Percentiles rank a stretch among this genome's conserved stretches.
Evolutionary conservation across 495 filamentous ascomycete species (phyloP).

Genomic region (Cercophora sp.): DNA sequence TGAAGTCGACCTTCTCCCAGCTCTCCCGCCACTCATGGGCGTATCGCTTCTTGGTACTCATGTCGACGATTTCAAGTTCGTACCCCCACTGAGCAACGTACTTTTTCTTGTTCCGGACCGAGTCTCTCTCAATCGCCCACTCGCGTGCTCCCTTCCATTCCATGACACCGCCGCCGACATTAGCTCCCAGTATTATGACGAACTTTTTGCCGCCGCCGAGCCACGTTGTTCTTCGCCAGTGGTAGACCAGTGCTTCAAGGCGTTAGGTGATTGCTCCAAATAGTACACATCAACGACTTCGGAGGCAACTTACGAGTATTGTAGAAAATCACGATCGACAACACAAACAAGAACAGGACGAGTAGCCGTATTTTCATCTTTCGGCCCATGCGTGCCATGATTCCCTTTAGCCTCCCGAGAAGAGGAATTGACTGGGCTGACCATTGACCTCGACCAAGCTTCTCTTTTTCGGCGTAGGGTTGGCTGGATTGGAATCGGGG

Average conservation of each 20-base stretch:
- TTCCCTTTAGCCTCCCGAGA: conserved; percentile 33
- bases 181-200: conserved; percentile 90
- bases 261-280: conserved; percentile 4
- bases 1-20: conserved; percentile 97
- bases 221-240: conserved; percentile 42
- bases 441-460: conserved; percentile 51
- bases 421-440: conserved; percentile 32
- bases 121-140: conserved; percentile 97
- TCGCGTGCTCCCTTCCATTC: conserved; percentile 97
- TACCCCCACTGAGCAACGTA: conserved; percentile 91
- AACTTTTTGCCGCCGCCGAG: conserved; percentile 85
- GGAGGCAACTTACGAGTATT: conserved; percentile 55
- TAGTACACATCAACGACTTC: not conserved
- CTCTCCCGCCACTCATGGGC: conserved; percentile 98
- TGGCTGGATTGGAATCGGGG: conserved; percentile 58
- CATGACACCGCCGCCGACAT: conserved; percentile 95
- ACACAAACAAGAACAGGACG: conserved; percentile 55
- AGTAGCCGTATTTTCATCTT: conserved; percentile 57
- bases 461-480: conserved; percentile 72
- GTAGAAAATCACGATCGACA: conserved; percentile 63
- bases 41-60: conserved; percentile 97
- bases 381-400: conserved; percentile 40
- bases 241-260: conserved; percentile 40
- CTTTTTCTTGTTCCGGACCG: conserved; percentile 86
- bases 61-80: conserved; percentile 91